Conservation (phyloP, 2,329 filamentous ascomycete genomes). For the Helminthosporium solani region DNA sequence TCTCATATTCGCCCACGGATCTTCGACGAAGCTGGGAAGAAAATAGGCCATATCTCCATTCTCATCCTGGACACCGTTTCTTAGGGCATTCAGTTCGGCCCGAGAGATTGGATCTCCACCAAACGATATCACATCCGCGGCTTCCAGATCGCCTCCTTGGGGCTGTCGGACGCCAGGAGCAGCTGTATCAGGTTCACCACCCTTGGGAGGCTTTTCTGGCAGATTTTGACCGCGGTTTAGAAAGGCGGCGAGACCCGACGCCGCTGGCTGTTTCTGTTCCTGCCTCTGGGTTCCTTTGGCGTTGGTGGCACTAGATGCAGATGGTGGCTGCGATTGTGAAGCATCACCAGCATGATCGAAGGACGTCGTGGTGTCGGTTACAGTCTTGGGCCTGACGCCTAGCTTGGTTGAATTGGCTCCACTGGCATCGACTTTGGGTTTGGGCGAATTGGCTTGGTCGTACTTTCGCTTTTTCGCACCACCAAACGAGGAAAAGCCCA, state of each 20-base stretch:
- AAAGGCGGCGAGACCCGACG: constrained; percentile 34
- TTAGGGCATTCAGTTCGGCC: constrained; percentile 39
- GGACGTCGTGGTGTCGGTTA: constrained; percentile 1
- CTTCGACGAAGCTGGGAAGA: constrained; percentile 66
- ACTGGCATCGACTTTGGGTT: constrained; percentile 33
- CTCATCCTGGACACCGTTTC: constrained; percentile 45
- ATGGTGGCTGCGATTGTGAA: not conserved
- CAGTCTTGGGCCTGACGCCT: constrained; percentile 38
- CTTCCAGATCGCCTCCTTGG: constrained; percentile 1
- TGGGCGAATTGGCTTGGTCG: constrained; percentile 58
- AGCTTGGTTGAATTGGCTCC: constrained; percentile 40
- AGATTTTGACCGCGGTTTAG: constrained; percentile 31
- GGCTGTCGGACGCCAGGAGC: constrained; percentile 1
- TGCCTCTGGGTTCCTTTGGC: constrained; percentile 13
- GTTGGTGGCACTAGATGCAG: constrained; percentile 1
- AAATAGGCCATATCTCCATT: constrained; percentile 69
- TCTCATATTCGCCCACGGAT: constrained; percentile 61
- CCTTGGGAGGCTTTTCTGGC: constrained; percentile 18
- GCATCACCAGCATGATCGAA: not conserved
- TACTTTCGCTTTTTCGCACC: constrained; percentile 67
- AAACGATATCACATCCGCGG: constrained; percentile 26
- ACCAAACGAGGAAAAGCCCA: constrained; percentile 76
- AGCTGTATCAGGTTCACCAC: not conserved
- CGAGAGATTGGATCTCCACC: constrained; percentile 29
- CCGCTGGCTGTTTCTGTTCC: constrained; percentile 16